Percentiles rank a stretch among this genome's conserved stretches.
Conservation (phyloP, 345 rosid genomes). For the Sisymbrium altissimum region DNA sequence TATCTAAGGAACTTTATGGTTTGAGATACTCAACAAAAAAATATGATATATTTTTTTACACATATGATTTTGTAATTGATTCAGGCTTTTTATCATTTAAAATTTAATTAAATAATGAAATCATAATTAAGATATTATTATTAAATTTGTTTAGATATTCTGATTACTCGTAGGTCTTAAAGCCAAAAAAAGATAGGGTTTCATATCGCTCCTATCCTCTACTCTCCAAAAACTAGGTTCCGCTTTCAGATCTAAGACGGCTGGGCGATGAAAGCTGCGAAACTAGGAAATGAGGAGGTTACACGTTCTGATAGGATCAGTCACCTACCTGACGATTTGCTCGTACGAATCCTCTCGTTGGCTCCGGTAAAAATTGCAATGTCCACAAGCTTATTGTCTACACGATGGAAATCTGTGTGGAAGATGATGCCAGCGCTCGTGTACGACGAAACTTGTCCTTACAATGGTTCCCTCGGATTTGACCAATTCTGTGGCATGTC, state of each 20-base stretch:
- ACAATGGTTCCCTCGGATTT: neutral
- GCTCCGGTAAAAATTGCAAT: conserved; percentile 2
- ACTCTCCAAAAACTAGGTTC: neutral
- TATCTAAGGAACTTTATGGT: too few relatives aligned
- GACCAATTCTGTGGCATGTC: neutral
- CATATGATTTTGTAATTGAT: too few relatives aligned
- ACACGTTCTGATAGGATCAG: conserved; percentile 1
- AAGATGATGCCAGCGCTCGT: neutral
- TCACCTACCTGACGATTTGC: conserved; percentile 10
- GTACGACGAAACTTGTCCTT: neutral
- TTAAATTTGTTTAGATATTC: too few relatives aligned
- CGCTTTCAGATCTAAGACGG: neutral
- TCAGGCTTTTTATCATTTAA: too few relatives aligned
- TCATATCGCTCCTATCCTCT: neutral
- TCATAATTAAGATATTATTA: too few relatives aligned
- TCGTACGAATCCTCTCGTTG: neutral
- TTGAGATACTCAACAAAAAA: too few relatives aligned
- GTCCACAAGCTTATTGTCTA: conserved; percentile 14
- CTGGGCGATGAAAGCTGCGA: neutral
- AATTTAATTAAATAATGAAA: too few relatives aligned
- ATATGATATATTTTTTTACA: too few relatives aligned
- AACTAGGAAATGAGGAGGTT: neutral
- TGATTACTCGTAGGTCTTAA: too few relatives aligned
- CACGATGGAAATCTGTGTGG: conserved; percentile 17
- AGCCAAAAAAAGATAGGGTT: too few relatives aligned